Conservation (phyloP, 192 early-diverging fungal genomes). For the Dissophora ornata region DNA sequence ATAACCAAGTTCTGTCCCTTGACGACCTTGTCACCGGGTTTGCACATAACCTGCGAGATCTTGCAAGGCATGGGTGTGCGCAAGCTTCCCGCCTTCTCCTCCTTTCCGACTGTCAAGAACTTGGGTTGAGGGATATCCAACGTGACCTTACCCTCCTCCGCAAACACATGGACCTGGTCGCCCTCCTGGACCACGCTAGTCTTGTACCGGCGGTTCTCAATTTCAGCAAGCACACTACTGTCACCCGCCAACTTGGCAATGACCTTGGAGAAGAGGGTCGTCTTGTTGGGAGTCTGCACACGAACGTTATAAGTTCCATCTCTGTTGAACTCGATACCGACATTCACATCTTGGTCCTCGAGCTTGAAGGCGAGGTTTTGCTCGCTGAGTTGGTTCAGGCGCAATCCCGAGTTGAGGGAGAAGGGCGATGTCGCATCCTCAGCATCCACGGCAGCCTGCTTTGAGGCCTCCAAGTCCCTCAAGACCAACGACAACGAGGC, state of each 20-base stretch:
- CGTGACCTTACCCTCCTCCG: conserved; percentile 58
- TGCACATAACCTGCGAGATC: conserved; percentile 82
- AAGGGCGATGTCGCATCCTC: conserved; percentile 61
- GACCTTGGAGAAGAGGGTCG: conserved; percentile 51
- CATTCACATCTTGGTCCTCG: conserved; percentile 53
- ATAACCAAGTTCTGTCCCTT: conserved; percentile 86
- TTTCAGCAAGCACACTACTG: conserved; percentile 64
- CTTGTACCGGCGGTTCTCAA: conserved; percentile 71
- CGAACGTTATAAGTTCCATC: conserved; percentile 56
- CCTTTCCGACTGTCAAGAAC: conserved; percentile 60
- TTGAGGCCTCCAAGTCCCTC: conserved; percentile 46
- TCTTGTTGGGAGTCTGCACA: conserved; percentile 41
- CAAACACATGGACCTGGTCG: conserved; percentile 54
- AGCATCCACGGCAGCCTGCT: conserved; percentile 30
- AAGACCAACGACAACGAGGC: conserved; percentile 65
- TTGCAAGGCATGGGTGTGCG: conserved; percentile 98
- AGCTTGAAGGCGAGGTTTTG: conserved; percentile 47
- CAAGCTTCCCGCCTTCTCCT: conserved; percentile 70
- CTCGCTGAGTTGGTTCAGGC: conserved; percentile 61
- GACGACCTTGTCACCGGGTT: conserved; percentile 80
- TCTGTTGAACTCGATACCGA: conserved; percentile 47
- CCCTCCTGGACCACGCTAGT: conserved; percentile 72
- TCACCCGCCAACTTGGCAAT: conserved; percentile 58
- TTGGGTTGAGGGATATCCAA: conserved; percentile 68
- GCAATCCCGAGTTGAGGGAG: conserved; percentile 46